Evolutionary conservation across 352 stramenopile species (phyloP).

Genomic region (Blastocystis sp.): DNA sequence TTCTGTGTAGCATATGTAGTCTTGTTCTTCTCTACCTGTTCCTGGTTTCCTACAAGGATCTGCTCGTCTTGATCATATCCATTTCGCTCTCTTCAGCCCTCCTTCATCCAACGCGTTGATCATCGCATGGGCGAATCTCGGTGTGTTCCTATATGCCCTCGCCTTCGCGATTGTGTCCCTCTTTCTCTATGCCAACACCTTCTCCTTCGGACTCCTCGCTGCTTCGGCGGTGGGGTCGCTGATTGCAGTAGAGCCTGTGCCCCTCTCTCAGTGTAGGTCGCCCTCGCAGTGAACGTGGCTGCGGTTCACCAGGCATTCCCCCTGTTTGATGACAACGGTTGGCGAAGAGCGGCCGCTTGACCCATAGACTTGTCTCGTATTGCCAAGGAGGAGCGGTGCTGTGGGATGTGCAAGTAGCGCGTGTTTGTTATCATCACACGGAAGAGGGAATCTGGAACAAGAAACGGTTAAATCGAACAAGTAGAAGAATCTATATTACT

Average conservation of each 20-base stretch:
- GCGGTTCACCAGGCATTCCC: not conserved
- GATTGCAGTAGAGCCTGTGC: not conserved
- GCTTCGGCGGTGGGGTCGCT: not conserved
- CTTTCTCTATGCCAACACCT: not conserved
- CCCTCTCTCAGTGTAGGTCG: not conserved
- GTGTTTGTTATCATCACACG: not conserved
- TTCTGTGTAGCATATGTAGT: not conserved
- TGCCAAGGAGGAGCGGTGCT: not conserved
- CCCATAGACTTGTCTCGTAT: not conserved
- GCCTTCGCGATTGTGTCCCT: not conserved
- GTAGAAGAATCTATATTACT: not conserved
- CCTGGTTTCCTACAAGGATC: not conserved
- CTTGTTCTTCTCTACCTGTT: not conserved
- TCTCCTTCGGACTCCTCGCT: not conserved
- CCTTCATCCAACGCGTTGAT: slow-evolving; percentile 7
- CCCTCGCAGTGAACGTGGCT: not conserved
- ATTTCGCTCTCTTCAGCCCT: not conserved
- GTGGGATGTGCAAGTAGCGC: not conserved
- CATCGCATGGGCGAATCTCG: not conserved
- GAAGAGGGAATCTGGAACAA: not conserved
- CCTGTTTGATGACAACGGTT: slow-evolving; percentile 18
- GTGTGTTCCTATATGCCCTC: not conserved
- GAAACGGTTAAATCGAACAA: not conserved
- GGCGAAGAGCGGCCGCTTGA: not conserved
- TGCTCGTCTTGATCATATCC: slow-evolving; percentile 12